Conservation (phyloP, 352 stramenopile species). For the Pythium pectinolyticum region DNA sequence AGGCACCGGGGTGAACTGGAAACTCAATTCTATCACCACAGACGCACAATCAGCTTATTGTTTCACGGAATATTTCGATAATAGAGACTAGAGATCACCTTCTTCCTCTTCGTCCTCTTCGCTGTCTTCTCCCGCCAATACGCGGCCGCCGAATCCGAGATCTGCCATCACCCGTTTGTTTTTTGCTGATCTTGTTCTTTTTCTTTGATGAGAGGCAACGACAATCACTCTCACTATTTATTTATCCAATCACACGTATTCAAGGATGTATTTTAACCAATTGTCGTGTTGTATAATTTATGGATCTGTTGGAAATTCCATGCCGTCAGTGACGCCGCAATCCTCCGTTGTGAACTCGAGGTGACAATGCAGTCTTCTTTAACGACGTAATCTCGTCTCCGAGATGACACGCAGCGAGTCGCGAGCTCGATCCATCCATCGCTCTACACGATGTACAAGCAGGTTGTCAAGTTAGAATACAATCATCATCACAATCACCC, state of each 20-base stretch:
- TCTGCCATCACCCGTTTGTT: conserved; percentile 40
- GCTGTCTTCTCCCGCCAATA: conserved; percentile 77
- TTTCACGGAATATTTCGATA: not conserved
- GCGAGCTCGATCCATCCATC: conserved; percentile 79
- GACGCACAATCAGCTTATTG: conserved; percentile 2
- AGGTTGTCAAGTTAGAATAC: too few relatives aligned
- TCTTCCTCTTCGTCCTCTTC: conserved; percentile 73
- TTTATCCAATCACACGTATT: conserved; percentile 6
- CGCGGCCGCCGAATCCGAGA: conserved; percentile 54
- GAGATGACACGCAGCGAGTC: conserved; percentile 84
- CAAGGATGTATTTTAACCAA: not conserved
- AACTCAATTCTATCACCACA: conserved; percentile 17
- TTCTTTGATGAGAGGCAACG: conserved; percentile 1
- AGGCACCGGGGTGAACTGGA: conserved; percentile 12
- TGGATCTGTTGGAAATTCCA: not conserved
- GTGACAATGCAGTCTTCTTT: conserved; percentile 9
- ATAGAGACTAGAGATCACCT: conserved; percentile 28
- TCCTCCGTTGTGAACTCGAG: too few relatives aligned
- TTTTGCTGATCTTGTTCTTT: conserved; percentile 1
- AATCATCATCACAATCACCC: not conserved
- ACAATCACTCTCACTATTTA: not conserved
- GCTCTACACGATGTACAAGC: too few relatives aligned
- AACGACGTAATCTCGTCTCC: conserved; percentile 68
- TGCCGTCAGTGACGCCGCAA: too few relatives aligned
- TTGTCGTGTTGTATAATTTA: not conserved